Evolutionary conservation across 306 rosid species (phyloP).

Genomic region (Inga leiocalycina): DNA sequence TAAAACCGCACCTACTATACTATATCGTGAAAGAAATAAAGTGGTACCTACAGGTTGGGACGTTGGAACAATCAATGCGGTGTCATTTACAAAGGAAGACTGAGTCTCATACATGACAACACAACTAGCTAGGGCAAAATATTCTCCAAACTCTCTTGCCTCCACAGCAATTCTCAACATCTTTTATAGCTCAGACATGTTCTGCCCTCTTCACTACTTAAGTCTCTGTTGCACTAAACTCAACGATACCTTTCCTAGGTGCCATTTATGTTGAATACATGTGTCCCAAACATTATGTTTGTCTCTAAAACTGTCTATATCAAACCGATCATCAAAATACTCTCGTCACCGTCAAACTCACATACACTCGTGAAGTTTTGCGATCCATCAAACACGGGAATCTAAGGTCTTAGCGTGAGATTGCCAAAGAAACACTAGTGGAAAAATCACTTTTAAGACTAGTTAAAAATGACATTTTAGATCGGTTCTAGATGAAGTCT

Average conservation of each 20-base stretch:
- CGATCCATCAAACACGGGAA: slow-evolving; percentile 43
- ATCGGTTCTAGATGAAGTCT: neutral
- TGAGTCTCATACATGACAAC: slow-evolving; percentile 52
- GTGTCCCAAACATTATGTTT: slow-evolving; percentile 43
- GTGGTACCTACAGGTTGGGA: slow-evolving; percentile 34
- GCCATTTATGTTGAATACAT: slow-evolving; percentile 49
- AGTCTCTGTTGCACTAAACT: slow-evolving; percentile 51
- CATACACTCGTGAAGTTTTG: slow-evolving; percentile 48
- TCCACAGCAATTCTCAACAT: slow-evolving; percentile 41
- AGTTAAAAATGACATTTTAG: too few relatives aligned
- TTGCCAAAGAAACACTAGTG: slow-evolving; percentile 36
- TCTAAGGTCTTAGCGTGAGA: slow-evolving; percentile 30
- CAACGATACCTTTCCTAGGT: slow-evolving; percentile 51
- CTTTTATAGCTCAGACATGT: slow-evolving; percentile 48
- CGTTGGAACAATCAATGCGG: neutral
- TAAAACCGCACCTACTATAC: neutral
- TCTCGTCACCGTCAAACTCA: slow-evolving; percentile 46
- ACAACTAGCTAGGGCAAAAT: slow-evolving; percentile 45
- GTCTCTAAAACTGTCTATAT: slow-evolving; percentile 37
- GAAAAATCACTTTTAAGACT: too few relatives aligned
- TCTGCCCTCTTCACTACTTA: slow-evolving; percentile 43
- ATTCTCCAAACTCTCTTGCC: slow-evolving; percentile 48
- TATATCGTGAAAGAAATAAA: neutral
- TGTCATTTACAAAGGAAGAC: slow-evolving; percentile 36
- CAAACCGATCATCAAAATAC: slow-evolving; percentile 49